Base-by-base conservation (phyloP, 306 rosid genomes). In the Macrotyloma uniflorum region DNA sequence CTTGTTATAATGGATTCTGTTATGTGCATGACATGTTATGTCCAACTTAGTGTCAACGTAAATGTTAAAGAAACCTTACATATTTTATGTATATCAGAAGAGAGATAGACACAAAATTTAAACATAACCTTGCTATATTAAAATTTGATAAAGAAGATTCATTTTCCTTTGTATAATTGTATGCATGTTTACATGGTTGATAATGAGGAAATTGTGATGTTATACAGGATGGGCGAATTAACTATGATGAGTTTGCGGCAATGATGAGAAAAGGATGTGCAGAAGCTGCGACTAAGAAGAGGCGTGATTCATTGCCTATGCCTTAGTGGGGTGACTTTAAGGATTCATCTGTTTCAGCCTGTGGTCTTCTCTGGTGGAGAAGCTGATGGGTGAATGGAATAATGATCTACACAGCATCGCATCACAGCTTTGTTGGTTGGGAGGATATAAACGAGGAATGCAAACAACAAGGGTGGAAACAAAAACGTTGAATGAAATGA, bases 241-340 rank as follows among this genome's bases (percentile, higher is more conserved):
- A 95, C 87, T 95, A 95, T 38, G 97, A 95, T 13, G 98, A 95
- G 76, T 94, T 94, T 74, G 92, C 76, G 57, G 97, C 94, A 5
- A 94, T 92, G 98, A 94, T 94, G 98, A 87, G 87, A 51, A 95
- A 92, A 87, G 98, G 98, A 83, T 88, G 90, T 76, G 91, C 90
- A 30, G 98, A 95, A 28, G 86, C 75, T 28, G 82, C 72, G 64
- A 93, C 92, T 0, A 95, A 78, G 85, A 94, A 94, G 88, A 85
- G 98, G 49, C 97, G 98, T 26, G 86, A 88, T 40, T 55, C 85
- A 24, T 32, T 76, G 75, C 63, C 59, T 7, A 18, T 72, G 57
- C 2, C 13, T 1, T 75, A 59, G 67, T 30, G 71, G 20, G 13
- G 62, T 54, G 75, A 58, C 18, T 62, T 19, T 70, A 5, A 16